Evolutionary conservation across 1,284 basidiomycete species (phyloP).

Genomic region (Polyporus tsugae): DNA sequence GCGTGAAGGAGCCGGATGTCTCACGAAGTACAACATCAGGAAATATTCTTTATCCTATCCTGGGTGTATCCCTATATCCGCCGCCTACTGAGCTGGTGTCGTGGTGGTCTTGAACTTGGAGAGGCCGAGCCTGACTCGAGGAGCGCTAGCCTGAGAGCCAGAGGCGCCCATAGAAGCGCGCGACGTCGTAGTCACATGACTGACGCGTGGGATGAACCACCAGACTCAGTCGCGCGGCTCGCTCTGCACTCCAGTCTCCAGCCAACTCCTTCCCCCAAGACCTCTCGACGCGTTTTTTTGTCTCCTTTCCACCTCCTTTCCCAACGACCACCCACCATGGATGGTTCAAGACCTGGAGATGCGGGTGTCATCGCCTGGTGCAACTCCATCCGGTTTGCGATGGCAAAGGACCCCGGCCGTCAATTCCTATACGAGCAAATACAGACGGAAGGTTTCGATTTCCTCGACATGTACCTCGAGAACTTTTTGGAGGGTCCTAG

Average conservation of each 20-base stretch:
- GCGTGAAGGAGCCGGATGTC: background rate
- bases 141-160: too few relatives aligned
- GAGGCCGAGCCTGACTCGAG: too few relatives aligned
- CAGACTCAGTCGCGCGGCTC: slow-evolving; percentile 1
- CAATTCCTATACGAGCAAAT: slow-evolving; percentile 75
- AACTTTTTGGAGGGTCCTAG: slow-evolving; percentile 70
- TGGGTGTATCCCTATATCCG: background rate
- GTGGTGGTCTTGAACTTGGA: background rate
- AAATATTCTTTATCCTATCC: background rate
- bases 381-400: slow-evolving; percentile 67
- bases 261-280: slow-evolving; percentile 6
- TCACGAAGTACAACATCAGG: background rate
- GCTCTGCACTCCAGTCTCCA: slow-evolving; percentile 16
- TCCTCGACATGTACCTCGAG: slow-evolving; percentile 80
- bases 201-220: slow-evolving; percentile 30
- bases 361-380: slow-evolving; percentile 63
- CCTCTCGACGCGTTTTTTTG: slow-evolving; percentile 9
- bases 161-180: slow-evolving; percentile 1
- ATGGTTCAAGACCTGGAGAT: slow-evolving; percentile 37
- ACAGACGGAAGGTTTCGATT: slow-evolving; percentile 76
- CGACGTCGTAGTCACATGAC: slow-evolving; percentile 26
- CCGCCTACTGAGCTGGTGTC: background rate
- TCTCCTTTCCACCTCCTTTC: background rate
- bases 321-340: slow-evolving; percentile 27
- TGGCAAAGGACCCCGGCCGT: slow-evolving; percentile 76